Base-by-base conservation (phyloP, 139 green algal species). In the Monoraphidium neglectum region DNA sequence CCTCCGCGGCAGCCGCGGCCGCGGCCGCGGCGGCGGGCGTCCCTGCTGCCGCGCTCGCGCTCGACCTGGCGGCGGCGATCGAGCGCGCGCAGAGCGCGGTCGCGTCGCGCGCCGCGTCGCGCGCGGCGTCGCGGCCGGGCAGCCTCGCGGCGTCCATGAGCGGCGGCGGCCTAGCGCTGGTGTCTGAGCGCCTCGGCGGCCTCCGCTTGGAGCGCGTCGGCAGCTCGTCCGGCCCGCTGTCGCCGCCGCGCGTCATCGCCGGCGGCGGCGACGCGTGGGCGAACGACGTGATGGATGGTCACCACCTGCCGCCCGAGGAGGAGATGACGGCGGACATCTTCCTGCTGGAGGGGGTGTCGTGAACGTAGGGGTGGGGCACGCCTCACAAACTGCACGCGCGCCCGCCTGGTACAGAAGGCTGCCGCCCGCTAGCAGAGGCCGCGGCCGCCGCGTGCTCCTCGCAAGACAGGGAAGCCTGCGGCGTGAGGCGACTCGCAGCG, bases 301-400 rank as follows among this genome's bases (percentile, higher is more conserved):
- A n/a, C n/a, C n/a, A n/a, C 26, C 12, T 70, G 16, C 37, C 32
- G 3, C n/a, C 56, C n/a, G 75, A 80, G 56, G 75, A 80, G 32
- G 75, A 80, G 56, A 63, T 80, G 66, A 68, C 43, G 1, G 75
- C 75, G 21, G 75, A 80, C 49, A 80, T 80, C 30, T 80, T 80
- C 33, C 32, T 70, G 62, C 32, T 70, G 57, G 43, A 51, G 43
- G 43, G 43, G 43, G 43, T 51, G 43, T 51, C 43, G 43, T 51
- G 43, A 51, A 12, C n/a, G n/a, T n/a, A n/a, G n/a, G n/a, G n/a
- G n/a, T n/a, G n/a, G n/a, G n/a, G n/a, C n/a, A n/a, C n/a, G n/a
- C n/a, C n/a, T n/a, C n/a, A n/a, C n/a, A n/a, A n/a, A n/a, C n/a
- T n/a, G n/a, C n/a, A n/a, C n/a, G n/a, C n/a, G n/a, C n/a, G n/a